Conservation (phyloP, 2,329 filamentous ascomycete genomes). For the Waltergamsia citrina region DNA sequence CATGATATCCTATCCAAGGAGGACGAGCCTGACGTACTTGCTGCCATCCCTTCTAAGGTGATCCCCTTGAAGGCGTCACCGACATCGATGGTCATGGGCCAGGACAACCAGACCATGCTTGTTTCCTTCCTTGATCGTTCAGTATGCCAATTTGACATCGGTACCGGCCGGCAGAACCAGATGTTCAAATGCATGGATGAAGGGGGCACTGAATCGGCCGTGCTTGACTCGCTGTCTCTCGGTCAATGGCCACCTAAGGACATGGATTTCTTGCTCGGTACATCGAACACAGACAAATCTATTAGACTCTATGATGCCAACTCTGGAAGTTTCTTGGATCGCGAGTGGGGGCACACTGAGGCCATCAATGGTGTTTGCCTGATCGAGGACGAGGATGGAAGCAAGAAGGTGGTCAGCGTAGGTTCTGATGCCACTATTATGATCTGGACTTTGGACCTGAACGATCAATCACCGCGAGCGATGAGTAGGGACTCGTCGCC, state of each 20-base stretch:
- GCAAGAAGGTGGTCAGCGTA: slow-evolving; percentile 58
- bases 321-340: slow-evolving; percentile 67
- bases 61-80: slow-evolving; percentile 82
- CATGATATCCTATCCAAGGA: slow-evolving; percentile 68
- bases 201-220: slow-evolving; percentile 69
- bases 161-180: slow-evolving; percentile 58
- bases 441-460: slow-evolving; percentile 57
- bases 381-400: slow-evolving; percentile 43
- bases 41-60: slow-evolving; percentile 67
- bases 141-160: slow-evolving; percentile 51
- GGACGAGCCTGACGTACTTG: slow-evolving; percentile 52
- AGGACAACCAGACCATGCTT: slow-evolving; percentile 48
- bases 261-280: slow-evolving; percentile 65
- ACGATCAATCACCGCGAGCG: slow-evolving; percentile 29
- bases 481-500: slow-evolving; percentile 45
- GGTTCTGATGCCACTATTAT: slow-evolving; percentile 76
- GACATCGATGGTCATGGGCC: slow-evolving; percentile 67
- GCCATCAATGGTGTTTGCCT: slow-evolving; percentile 80
- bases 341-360: slow-evolving; percentile 93
- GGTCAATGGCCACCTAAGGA: slow-evolving; percentile 44
- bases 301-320: slow-evolving; percentile 79
- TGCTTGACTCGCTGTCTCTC: slow-evolving; percentile 69
- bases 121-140: slow-evolving; percentile 53
- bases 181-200: slow-evolving; percentile 80
- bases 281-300: slow-evolving; percentile 93